Conservation (phyloP, 768 basidiomycete species). For the Psilocybe sp. region DNA sequence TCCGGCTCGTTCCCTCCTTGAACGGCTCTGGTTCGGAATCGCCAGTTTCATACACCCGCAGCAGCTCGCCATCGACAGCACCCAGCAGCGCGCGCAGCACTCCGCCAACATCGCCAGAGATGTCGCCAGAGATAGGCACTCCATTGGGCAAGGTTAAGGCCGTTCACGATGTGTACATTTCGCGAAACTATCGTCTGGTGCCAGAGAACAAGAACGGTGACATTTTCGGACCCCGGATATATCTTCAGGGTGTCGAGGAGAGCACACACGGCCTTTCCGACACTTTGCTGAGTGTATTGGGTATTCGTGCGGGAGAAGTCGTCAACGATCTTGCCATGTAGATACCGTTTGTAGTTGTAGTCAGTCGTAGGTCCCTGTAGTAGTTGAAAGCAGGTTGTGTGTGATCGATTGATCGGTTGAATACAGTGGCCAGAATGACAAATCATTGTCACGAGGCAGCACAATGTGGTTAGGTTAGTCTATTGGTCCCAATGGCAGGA, state of each 20-base stretch:
- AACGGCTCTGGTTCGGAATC: conserved; percentile 10
- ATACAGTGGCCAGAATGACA: too few species aligned
- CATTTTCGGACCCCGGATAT: conserved; percentile 23
- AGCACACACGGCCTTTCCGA: conserved; percentile 40
- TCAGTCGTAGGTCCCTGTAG: too few species aligned
- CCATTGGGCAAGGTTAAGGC: conserved; percentile 13
- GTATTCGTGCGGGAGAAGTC: conserved; percentile 43
- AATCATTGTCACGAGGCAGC: too few species aligned
- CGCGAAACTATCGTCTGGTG: conserved; percentile 40
- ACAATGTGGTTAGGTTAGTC: too few species aligned
- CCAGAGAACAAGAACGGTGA: conserved; percentile 13
- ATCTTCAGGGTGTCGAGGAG: conserved; percentile 36
- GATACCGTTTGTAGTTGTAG: too few species aligned
- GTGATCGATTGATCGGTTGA: too few species aligned
- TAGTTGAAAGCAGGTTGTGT: too few species aligned
- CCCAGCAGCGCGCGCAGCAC: conserved; percentile 19
- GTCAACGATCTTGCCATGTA: conserved; percentile 29
- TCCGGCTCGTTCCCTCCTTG: conserved; percentile 24
- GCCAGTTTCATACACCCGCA: conserved; percentile 10
- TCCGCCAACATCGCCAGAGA: conserved; percentile 24
- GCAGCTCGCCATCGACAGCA: conserved; percentile 7
- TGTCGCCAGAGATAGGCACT: conserved; percentile 20
- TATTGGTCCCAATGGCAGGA: too few species aligned
- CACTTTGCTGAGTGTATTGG: conserved; percentile 44
- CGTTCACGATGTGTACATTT: conserved; percentile 28